phyloP scores from a whole-genome alignment of 768 basidiomycete species.

The Mycena rosella region DNA sequence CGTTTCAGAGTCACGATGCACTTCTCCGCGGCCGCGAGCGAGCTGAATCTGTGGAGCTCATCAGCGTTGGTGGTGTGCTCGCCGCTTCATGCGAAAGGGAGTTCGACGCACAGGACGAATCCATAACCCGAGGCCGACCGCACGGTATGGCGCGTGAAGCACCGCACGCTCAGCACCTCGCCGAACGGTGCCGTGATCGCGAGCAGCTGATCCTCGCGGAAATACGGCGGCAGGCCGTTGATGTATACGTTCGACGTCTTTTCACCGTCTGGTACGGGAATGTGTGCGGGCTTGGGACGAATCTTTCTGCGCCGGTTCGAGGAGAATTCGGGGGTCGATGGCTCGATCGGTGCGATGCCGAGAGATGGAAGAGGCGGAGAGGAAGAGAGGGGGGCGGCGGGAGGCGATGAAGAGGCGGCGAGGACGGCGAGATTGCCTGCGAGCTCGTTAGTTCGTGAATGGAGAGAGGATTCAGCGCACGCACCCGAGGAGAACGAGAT shows the following conservation, averaged over 20 bases:
- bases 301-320: constrained; percentile 8
- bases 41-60: constrained; percentile 56
- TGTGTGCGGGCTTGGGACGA: background rate
- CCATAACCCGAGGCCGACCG: constrained; percentile 63
- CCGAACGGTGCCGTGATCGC: constrained; percentile 68
- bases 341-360: background rate
- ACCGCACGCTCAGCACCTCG: constrained; percentile 67
- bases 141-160: constrained; percentile 70
- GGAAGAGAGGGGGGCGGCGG: background rate
- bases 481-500: constrained; percentile 30
- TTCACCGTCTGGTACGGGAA: background rate
- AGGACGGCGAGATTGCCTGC: background rate
- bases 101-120: constrained; percentile 57
- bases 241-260: constrained; percentile 72
- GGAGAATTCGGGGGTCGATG: constrained; percentile 20
- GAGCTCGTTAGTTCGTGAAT: background rate
- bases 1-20: constrained; percentile 69
- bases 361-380: constrained; percentile 1
- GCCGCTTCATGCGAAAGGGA: background rate
- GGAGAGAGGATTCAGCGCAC: background rate
- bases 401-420: background rate
- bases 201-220: constrained; percentile 67
- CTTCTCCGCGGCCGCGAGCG: constrained; percentile 61
- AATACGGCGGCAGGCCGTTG: constrained; percentile 72
- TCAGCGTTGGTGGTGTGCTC: too few species aligned